These are phyloP conservation scores for Saccharomycopsis microspora DNA, from an alignment of 805 yeast genomes.

Conservation along the genomic window DNA sequence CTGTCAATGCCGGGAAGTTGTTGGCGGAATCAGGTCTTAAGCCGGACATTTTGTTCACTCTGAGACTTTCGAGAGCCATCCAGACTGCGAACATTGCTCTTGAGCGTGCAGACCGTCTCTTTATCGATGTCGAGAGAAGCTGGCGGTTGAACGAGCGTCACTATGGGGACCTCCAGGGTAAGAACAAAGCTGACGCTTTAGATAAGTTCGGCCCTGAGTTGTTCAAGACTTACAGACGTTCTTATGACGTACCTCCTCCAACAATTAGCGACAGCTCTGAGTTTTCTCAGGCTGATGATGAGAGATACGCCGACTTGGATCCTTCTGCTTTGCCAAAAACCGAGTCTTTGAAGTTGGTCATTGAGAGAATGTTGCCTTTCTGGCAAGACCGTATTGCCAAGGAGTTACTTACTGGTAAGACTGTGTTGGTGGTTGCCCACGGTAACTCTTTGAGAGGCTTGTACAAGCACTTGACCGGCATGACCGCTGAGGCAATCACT, in stretches of 20 bases:
- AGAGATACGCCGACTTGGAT: slow-evolving; percentile 75
- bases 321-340: slow-evolving; percentile 85
- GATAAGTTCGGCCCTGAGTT: slow-evolving; percentile 81
- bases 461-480: slow-evolving; percentile 89
- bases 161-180: slow-evolving; percentile 97
- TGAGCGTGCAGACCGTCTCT: slow-evolving; percentile 77
- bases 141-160: slow-evolving; percentile 99
- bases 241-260: slow-evolving; percentile 96
- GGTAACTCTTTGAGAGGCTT: slow-evolving; percentile 97
- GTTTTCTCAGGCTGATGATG: slow-evolving; percentile 79
- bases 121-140: slow-evolving; percentile 84
- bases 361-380: slow-evolving; percentile 93
- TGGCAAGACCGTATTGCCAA: slow-evolving; percentile 88
- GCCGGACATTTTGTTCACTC: slow-evolving; percentile 87
- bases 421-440: slow-evolving; percentile 91
- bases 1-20: slow-evolving; percentile 86
- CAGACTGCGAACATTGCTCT: slow-evolving; percentile 95
- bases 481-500: slow-evolving; percentile 87
- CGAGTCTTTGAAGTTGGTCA: slow-evolving; percentile 88
- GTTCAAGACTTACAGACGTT: slow-evolving; percentile 96
- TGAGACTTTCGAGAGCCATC: slow-evolving; percentile 86
- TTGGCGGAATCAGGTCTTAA: slow-evolving; percentile 74
- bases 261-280: slow-evolving; percentile 62
- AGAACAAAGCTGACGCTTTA: slow-evolving; percentile 91
- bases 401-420: slow-evolving; percentile 77